phyloP scores from a whole-genome alignment of 1,284 basidiomycete genomes.

The Ceraceosorus bombacis region DNA sequence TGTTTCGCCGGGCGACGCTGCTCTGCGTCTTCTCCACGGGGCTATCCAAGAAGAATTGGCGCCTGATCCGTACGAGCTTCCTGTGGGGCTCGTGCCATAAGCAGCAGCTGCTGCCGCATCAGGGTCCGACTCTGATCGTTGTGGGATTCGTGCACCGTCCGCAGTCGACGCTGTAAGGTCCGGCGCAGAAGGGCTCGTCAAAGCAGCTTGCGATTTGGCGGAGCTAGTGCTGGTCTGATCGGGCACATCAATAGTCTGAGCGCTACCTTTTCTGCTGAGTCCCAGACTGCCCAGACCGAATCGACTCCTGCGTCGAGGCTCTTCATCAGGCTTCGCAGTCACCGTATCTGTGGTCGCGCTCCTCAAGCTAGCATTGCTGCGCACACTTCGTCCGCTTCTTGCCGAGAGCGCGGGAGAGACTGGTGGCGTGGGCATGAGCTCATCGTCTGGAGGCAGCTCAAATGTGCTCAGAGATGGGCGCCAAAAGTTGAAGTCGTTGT shows the following conservation, averaged over 20 bases:
- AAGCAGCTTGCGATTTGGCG: neutral
- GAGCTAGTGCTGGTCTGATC: conserved; percentile 5
- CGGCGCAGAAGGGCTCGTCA: conserved; percentile 8
- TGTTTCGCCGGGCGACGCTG: conserved; percentile 17
- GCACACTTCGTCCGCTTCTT: conserved; percentile 59
- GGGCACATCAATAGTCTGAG: conserved; percentile 13
- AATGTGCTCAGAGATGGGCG: conserved; percentile 61
- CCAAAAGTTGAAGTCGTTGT: conserved; percentile 97
- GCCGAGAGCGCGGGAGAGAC: conserved; percentile 87
- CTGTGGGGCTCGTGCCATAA: conserved; percentile 7
- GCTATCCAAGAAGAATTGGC: conserved; percentile 20
- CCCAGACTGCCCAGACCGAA: conserved; percentile 34
- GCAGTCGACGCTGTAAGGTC: conserved; percentile 3
- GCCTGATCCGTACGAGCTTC: conserved; percentile 12
- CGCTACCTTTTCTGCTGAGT: conserved; percentile 12
- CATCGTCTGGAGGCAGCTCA: conserved; percentile 60
- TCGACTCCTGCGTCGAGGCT: conserved; percentile 17
- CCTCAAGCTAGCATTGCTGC: conserved; percentile 17
- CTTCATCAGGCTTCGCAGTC: conserved; percentile 21
- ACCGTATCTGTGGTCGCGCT: conserved; percentile 23
- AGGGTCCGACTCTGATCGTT: conserved; percentile 12
- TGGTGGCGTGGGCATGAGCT: conserved; percentile 61
- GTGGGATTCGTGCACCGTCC: neutral
- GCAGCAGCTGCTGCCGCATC: conserved; percentile 8
- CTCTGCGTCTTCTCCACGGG: conserved; percentile 23